Base-by-base conservation (phyloP, 2,329 filamentous ascomycete genomes). In the Diaporthe vexans region DNA sequence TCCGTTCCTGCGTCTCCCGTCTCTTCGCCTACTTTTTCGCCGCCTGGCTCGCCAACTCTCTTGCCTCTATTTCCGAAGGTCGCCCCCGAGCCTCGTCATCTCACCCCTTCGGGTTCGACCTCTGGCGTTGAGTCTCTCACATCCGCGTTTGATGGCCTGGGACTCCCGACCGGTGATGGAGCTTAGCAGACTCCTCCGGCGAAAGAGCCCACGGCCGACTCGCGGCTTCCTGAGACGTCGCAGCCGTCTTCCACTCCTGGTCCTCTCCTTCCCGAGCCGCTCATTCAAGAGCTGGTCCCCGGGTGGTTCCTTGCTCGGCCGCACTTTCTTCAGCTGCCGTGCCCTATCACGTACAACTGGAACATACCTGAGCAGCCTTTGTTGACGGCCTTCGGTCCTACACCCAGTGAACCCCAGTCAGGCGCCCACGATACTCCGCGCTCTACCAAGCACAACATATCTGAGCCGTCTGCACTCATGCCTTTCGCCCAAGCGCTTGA, bases 131-230 rank as follows among this genome's bases (percentile, higher is more conserved):
- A 17, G 59, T 11, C 59, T n/a, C 17, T 26, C 19, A 10, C 17
- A 10, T 10, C 8, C 17, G 57, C 29, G 21, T 13, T 24, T 24
- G 26, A 46, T 29, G 70, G 19, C 21, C 46, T n/a, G 46, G 33
- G 19, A 15, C 33, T 48, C 54, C 46, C 43, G 57, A 56, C 46
- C 57, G 15, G 5, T 33, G 70, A 17, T 57, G 70, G 33, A 51
- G 21, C 43, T 6, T 72, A 72, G 70, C 15, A 61, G 1, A n/a
- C 37, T 40, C 57, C 57, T 37, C 24, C 58, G 35, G 33, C 70
- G n/a, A 46, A 35, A 40, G 46, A 13, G 5, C 2, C 17, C 21
- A 58, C 43, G 43, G n/a, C 24, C 13, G 9, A 8, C 5, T 6
- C 2, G 5, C 46, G 37, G 48, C 13, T n/a, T 15, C 46, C 33